phyloP scores from a whole-genome alignment of 345 rosid species.

The Rhodomyrtus tomentosa region DNA sequence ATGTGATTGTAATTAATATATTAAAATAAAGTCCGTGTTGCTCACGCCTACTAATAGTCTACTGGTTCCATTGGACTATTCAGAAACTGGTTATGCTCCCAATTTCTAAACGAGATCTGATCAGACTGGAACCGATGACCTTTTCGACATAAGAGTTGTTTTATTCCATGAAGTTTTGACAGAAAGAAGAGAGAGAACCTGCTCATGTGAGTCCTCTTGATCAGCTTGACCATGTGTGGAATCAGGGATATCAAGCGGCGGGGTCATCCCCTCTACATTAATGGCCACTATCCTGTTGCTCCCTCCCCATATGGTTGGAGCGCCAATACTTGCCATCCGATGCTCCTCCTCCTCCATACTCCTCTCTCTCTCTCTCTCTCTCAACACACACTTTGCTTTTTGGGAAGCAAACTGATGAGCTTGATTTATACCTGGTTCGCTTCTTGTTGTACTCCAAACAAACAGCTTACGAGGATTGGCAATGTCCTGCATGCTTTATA shows the following conservation, averaged over 20 bases:
- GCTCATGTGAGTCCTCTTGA: neutral
- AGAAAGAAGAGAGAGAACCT: neutral
- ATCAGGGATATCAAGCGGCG: neutral
- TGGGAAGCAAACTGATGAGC: neutral
- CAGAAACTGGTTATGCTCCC: no score
- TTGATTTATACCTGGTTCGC: neutral
- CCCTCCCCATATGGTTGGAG: neutral
- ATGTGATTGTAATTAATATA: no score
- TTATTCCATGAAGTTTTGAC: neutral
- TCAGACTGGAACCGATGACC: no score
- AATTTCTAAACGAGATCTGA: no score
- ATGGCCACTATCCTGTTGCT: slow-evolving; percentile 29
- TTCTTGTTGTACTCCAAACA: neutral
- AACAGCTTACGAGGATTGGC: no score
- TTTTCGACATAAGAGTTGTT: neutral
- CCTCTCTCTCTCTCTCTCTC: neutral
- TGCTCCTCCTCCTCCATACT: neutral
- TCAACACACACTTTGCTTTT: neutral
- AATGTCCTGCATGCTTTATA: neutral
- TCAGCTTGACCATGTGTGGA: neutral
- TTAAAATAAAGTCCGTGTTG: no score
- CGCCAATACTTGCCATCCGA: neutral
- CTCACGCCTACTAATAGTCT: no score
- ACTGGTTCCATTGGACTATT: no score
- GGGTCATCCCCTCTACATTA: slow-evolving; percentile 4